These are phyloP conservation scores for Aspergillus heteromorphus DNA, from an alignment of 495 filamentous ascomycete species.

Conservation along the genomic window DNA sequence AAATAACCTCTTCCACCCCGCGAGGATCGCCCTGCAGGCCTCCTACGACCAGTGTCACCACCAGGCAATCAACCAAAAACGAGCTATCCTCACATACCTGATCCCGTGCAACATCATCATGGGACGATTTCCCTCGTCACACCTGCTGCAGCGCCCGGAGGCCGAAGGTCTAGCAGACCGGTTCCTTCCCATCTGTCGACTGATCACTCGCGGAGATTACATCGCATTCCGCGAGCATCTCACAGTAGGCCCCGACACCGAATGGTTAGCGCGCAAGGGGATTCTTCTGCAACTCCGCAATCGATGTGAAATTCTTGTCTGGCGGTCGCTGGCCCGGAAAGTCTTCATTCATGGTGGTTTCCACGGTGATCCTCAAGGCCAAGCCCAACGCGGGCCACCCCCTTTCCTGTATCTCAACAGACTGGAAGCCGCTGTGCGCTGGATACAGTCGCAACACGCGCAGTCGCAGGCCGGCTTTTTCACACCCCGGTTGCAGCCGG, in stretches of 20 bases:
- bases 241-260: slow-evolving; percentile 39
- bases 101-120: slow-evolving; percentile 78
- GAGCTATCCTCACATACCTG: slow-evolving; percentile 76
- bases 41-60: slow-evolving; percentile 76
- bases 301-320: slow-evolving; percentile 73
- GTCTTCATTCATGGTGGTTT: slow-evolving; percentile 63
- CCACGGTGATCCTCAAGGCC: slow-evolving; percentile 38
- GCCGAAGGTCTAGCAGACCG: slow-evolving; percentile 60
- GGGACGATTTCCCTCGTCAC: slow-evolving; percentile 71
- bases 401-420: slow-evolving; percentile 41
- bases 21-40: slow-evolving; percentile 65
- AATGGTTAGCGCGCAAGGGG: slow-evolving; percentile 74
- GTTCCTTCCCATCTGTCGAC: slow-evolving; percentile 66
- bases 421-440: slow-evolving; percentile 32
- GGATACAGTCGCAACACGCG: slow-evolving; percentile 33
- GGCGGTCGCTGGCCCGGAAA: slow-evolving; percentile 75
- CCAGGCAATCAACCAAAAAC: slow-evolving; percentile 63
- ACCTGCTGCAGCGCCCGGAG: slow-evolving; percentile 66
- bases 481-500: slow-evolving; percentile 1
- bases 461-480: background rate
- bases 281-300: slow-evolving; percentile 67
- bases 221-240: slow-evolving; percentile 67
- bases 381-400: slow-evolving; percentile 36
- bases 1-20: slow-evolving; percentile 71
- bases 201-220: slow-evolving; percentile 77